Evolutionary conservation across 768 basidiomycete genomes (phyloP), one percentile per base, ranked within the genome.

Genomic region (Tricholoma sp.): DNA sequence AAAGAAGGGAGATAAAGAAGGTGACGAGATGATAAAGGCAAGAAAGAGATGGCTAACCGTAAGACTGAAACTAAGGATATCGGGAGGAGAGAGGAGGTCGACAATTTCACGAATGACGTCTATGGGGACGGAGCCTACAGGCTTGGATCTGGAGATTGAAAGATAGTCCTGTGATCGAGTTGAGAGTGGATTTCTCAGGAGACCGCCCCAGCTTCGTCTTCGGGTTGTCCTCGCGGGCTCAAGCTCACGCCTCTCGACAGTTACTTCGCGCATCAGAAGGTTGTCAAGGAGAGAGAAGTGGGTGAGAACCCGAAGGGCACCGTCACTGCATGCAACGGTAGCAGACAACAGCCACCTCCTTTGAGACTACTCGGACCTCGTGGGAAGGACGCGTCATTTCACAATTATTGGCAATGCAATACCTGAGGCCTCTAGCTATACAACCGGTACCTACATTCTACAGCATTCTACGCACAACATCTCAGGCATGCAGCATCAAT

Each of bases 51-150:
- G 48, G 66, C 75, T 37, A 58, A 79, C 77, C 20, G 74, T 68
- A 20, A 78, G 57, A 59, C 75, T 77, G 61, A 77, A 66, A 58
- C 55, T 76, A 36, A 78, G 67, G 48, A 79, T 69, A 55, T 79
- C 77, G 4, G 61, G 58, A n/a, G 72, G 66, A 0, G 65, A 51
- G 18, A 79, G 59, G 0, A 71, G 59, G 49, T 72, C 67, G 6
- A 68, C 74, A 33, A 79, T 74, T 55, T 74, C 76, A 17, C 66
- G 62, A 1, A 77, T 62, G 28, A 79, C 66, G 34, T 79, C 77
- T 6, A 63, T 65, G 12, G 76, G 76, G 7, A 78, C 61, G 0
- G 68, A 71, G 31, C 70, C 69, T 28, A 64, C 64, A 29, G 56
- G 53, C 36, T 57, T 55, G 36, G 62, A 59, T 31, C 67, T 58